A percentile compares a stretch with the other conserved stretches of the same genome.
These are phyloP conservation scores for Blakeslea trispora DNA, from an alignment of 371 early-diverging fungal species.

Conservation along the genomic window DNA sequence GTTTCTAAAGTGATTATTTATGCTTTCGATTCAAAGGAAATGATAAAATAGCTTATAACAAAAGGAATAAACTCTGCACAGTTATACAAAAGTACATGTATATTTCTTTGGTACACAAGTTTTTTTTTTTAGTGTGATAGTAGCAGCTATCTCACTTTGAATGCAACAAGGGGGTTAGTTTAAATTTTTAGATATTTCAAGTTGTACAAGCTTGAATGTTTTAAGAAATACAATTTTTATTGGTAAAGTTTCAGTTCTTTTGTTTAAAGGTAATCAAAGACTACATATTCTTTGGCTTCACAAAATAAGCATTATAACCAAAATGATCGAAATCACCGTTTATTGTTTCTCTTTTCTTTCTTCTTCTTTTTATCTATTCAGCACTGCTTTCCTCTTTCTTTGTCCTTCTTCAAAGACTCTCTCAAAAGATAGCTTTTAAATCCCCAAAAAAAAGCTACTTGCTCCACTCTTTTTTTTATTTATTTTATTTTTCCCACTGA, in stretches of 20 bases:
- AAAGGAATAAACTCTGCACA: too few species aligned
- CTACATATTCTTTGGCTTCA: constrained; percentile 12
- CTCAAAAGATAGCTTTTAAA: too few species aligned
- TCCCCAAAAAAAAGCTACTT: too few species aligned
- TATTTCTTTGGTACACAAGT: background rate
- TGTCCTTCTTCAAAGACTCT: too few species aligned
- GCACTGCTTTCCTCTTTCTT: too few species aligned
- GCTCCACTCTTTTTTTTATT: constrained; percentile 2
- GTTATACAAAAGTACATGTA: too few species aligned
- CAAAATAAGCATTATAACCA: constrained; percentile 10
- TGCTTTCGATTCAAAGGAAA: too few species aligned
- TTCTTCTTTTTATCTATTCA: constrained; percentile 10
- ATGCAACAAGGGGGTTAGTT: constrained; percentile 15
- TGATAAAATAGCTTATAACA: too few species aligned
- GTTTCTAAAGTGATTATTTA: too few species aligned
- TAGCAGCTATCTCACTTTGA: background rate
- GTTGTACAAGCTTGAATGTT: constrained; percentile 16
- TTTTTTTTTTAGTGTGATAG: background rate
- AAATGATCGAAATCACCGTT: background rate
- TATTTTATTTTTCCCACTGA: background rate
- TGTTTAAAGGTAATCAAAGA: constrained; percentile 18
- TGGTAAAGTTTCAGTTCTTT: constrained; percentile 29
- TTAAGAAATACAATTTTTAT: constrained; percentile 11
- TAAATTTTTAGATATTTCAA: constrained; percentile 10
- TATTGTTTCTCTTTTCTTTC: constrained; percentile 5